Evolutionary conservation across 768 basidiomycete species (phyloP).

Genomic region (Wakefieldia striispora): DNA sequence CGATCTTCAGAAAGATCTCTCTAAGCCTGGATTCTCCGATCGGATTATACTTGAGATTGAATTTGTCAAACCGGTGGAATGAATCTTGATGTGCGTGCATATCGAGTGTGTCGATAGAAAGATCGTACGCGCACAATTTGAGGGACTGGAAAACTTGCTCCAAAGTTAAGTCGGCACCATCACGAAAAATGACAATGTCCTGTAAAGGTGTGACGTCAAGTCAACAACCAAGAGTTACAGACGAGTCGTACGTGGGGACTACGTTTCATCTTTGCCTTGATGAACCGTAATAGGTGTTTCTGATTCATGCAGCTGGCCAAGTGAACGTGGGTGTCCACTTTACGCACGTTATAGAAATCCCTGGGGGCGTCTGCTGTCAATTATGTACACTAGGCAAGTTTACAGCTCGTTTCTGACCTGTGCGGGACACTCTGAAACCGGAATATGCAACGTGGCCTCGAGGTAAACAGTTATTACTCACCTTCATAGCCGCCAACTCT

Average conservation of each 20-base stretch:
- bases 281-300: conserved; percentile 96
- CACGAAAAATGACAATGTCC: conserved; percentile 96
- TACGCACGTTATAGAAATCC: conserved; percentile 97
- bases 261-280: conserved; percentile 97
- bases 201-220: conserved; percentile 30
- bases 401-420: conserved; percentile 17
- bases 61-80: conserved; percentile 98
- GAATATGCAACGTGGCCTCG: background rate
- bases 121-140: conserved; percentile 92
- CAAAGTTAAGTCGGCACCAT: conserved; percentile 84
- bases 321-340: conserved; percentile 99
- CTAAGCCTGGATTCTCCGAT: conserved; percentile 92
- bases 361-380: conserved; percentile 39
- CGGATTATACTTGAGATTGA: conserved; percentile 96
- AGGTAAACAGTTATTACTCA: conserved; percentile 30
- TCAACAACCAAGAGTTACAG: background rate
- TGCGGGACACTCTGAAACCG: conserved; percentile 29
- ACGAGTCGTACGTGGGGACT: conserved; percentile 60
- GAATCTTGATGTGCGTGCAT: conserved; percentile 99
- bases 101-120: conserved; percentile 97
- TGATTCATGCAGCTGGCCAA: conserved; percentile 99
- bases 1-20: conserved; percentile 98
- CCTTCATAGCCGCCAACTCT: conserved; percentile 97
- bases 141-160: conserved; percentile 96
- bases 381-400: background rate